These are phyloP conservation scores for Pleurotus citrinopileatus DNA, from an alignment of 768 basidiomycete species.

Conservation along the genomic window DNA sequence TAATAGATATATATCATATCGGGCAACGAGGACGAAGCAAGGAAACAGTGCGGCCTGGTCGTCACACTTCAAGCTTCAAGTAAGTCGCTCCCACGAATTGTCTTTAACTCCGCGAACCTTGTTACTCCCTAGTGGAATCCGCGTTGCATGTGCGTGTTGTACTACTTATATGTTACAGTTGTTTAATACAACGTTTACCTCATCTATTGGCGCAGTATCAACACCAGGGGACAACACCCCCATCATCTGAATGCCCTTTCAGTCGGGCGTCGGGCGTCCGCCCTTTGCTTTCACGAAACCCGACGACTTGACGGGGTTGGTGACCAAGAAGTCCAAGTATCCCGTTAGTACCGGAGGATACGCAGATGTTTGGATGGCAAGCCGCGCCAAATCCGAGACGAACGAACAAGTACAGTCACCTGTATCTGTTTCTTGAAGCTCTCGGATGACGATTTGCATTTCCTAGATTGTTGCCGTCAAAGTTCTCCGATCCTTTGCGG, in stretches of 20 bases:
- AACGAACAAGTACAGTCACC: neutral
- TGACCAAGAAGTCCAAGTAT: neutral
- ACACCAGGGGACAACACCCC: too few species aligned
- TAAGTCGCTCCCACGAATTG: too few species aligned
- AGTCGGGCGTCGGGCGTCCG: too few species aligned
- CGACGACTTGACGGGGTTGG: neutral
- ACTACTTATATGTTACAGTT: too few species aligned
- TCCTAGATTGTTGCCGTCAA: slow-evolving; percentile 12
- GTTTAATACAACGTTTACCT: too few species aligned
- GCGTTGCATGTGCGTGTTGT: too few species aligned
- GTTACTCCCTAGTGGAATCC: too few species aligned
- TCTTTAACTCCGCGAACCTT: too few species aligned
- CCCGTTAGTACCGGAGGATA: neutral
- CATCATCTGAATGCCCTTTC: too few species aligned
- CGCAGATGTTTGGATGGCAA: neutral
- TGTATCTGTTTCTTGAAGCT: neutral
- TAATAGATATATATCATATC: neutral
- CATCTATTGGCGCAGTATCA: too few species aligned
- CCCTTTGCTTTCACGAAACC: too few species aligned
- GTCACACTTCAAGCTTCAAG: neutral
- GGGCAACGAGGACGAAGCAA: neutral
- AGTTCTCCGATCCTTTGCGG: slow-evolving; percentile 8
- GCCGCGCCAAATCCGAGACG: neutral
- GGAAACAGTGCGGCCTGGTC: neutral
- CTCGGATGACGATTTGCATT: too few species aligned